Evolutionary conservation across 495 filamentous ascomycete genomes (phyloP).

Genomic region (Trichoderma parareesei): DNA sequence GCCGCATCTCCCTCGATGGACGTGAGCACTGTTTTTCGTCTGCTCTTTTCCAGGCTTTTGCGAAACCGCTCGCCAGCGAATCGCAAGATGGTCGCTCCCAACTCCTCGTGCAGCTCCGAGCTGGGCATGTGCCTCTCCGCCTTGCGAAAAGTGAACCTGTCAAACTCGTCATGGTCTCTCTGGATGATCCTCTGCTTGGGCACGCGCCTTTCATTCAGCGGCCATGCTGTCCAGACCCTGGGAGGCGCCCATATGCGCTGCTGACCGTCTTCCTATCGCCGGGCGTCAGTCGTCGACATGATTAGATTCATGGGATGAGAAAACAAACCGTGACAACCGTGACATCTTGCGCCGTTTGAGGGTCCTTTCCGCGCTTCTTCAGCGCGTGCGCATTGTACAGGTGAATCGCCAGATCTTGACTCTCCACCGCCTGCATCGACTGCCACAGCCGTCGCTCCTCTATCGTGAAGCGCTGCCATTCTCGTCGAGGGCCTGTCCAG

Average conservation of each 20-base stretch:
- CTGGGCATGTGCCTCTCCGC: conserved; percentile 41
- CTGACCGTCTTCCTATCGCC: conserved; percentile 13
- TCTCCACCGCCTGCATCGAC: conserved; percentile 47
- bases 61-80: conserved; percentile 56
- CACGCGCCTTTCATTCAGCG: conserved; percentile 50
- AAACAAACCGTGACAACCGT: conserved; percentile 19
- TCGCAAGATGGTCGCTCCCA: conserved; percentile 54
- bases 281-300: background rate
- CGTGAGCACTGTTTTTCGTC: conserved; percentile 14
- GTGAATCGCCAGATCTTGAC: conserved; percentile 62
- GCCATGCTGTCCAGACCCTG: conserved; percentile 72
- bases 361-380: conserved; percentile 33
- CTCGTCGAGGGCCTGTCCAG: conserved; percentile 46
- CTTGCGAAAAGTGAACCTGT: conserved; percentile 38
- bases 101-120: conserved; percentile 53
- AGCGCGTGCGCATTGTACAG: conserved; percentile 66
- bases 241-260: conserved; percentile 35
- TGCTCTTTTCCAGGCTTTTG: conserved; percentile 13
- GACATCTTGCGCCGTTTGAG: conserved; percentile 18
- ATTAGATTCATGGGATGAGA: background rate
- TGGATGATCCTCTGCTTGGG: conserved; percentile 40
- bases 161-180: conserved; percentile 34
- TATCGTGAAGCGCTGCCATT: conserved; percentile 53
- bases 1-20: conserved; percentile 1
- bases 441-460: conserved; percentile 50